A percentile compares a stretch with the other conserved stretches of the same genome.
Conservation (phyloP, 176 grass and related monocot species). For the Rhynchospora breviuscula region DNA sequence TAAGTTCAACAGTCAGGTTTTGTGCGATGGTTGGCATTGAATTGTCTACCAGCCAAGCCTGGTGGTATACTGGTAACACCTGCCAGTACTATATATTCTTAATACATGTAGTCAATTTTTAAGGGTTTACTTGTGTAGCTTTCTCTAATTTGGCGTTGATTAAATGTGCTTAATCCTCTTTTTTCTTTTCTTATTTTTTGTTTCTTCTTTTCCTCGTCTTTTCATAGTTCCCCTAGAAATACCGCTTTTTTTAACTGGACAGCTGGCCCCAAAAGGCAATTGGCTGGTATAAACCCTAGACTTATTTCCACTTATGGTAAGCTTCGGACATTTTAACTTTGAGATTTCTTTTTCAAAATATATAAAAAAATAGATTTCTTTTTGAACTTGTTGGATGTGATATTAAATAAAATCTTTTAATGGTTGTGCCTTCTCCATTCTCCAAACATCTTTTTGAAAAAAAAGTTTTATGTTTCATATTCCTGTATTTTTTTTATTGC, state of each 20-base stretch:
- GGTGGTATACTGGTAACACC: not conserved
- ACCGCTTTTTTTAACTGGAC: not conserved
- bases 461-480: not conserved
- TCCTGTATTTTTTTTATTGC: not conserved
- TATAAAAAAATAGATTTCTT: not conserved
- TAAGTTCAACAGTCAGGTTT: not conserved
- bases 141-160: not conserved
- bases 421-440: not conserved
- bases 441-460: not conserved
- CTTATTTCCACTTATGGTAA: not conserved
- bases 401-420: not conserved
- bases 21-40: not conserved
- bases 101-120: not conserved
- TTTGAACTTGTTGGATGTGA: not conserved
- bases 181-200: not conserved
- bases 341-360: not conserved
- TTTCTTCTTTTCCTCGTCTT: not conserved
- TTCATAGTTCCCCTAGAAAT: not conserved
- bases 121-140: not conserved
- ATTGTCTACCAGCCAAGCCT: not conserved
- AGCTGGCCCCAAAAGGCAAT: not conserved
- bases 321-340: conserved; percentile 1
- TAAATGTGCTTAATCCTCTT: not conserved
- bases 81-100: not conserved
- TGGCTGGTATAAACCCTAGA: conserved; percentile 2